Evolutionary conservation across 1,139 yeast genomes (phyloP).

Genomic region (Debaryomyces sp.): DNA sequence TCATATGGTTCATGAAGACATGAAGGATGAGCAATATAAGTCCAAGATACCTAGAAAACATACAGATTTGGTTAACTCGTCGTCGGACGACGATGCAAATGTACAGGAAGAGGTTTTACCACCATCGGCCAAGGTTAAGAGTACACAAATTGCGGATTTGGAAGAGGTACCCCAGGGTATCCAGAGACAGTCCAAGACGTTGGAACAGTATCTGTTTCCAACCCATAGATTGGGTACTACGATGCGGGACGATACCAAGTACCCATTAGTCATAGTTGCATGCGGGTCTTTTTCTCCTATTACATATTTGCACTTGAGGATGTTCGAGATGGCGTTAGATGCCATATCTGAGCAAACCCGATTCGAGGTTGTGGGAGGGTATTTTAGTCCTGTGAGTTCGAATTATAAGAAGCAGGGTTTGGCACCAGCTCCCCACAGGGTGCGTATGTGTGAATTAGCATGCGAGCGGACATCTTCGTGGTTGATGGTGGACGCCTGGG

Average conservation of each 20-base stretch:
- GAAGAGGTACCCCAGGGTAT: constrained; percentile 97
- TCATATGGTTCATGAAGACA: constrained; percentile 7
- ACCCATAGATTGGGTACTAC: constrained; percentile 78
- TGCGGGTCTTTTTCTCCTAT: constrained; percentile 98
- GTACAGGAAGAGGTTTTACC: constrained; percentile 27
- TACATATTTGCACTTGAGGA: constrained; percentile 88
- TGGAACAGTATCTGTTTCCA: constrained; percentile 77
- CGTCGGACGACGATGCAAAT: constrained; percentile 33
- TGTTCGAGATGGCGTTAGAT: constrained; percentile 99
- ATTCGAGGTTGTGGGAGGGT: constrained; percentile 95
- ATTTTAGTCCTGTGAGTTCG: constrained; percentile 95
- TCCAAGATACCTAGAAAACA: constrained; percentile 47
- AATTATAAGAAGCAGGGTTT: constrained; percentile 92
- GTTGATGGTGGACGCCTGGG: constrained; percentile 99
- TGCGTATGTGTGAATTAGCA: constrained; percentile 96
- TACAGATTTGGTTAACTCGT: constrained; percentile 40
- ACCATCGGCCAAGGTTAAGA: constrained; percentile 54
- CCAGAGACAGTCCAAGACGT: constrained; percentile 75
- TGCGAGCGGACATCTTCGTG: constrained; percentile 96
- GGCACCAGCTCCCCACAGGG: constrained; percentile 87
- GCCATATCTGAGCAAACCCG: constrained; percentile 90
- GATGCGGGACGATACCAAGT: constrained; percentile 72
- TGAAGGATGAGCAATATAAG: constrained; percentile 20
- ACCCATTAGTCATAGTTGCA: constrained; percentile 92
- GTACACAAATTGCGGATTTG: constrained; percentile 82